Percentiles rank a stretch among this genome's conserved stretches.
These are phyloP conservation scores for Buxus sempervirens DNA, from an alignment of 164 flowering plant species.

Conservation along the genomic window DNA sequence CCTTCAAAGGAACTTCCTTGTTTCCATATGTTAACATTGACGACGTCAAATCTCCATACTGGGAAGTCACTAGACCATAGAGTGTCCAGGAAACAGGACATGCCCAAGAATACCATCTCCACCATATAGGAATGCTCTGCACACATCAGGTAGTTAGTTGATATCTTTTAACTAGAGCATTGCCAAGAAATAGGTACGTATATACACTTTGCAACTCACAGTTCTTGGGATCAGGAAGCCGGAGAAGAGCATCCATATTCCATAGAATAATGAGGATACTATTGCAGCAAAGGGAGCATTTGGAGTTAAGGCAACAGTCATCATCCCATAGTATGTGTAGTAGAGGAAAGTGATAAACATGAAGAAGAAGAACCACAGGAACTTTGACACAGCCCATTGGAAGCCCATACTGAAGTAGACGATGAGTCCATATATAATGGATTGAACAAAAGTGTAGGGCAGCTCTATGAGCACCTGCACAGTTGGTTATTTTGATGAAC, in stretches of 20 bases:
- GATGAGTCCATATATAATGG: conserved; percentile 22
- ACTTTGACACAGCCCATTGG: conserved; percentile 21
- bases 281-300: conserved; percentile 24
- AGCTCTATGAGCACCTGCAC: conserved; percentile 29
- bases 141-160: conserved; percentile 4
- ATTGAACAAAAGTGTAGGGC: conserved; percentile 25
- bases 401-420: conserved; percentile 27
- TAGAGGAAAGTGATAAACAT: conserved; percentile 34
- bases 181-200: background rate
- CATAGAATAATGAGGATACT: conserved; percentile 25
- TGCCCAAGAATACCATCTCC: conserved; percentile 34
- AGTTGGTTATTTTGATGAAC: background rate
- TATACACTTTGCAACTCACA: conserved; percentile 14
- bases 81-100: conserved; percentile 34
- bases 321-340: conserved; percentile 38
- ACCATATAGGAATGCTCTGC: conserved; percentile 30
- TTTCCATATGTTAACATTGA: conserved; percentile 9
- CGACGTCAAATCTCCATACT: conserved; percentile 22
- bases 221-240: conserved; percentile 29
- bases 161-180: background rate
- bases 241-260: conserved; percentile 31
- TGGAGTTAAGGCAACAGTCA: conserved; percentile 30
- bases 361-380: conserved; percentile 33
- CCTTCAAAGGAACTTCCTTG: conserved; percentile 14
- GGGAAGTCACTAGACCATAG: conserved; percentile 28